Evolutionary conservation across 2,329 filamentous ascomycete genomes (phyloP), one percentile per base, ranked within the genome.

Genomic region (Thermothelomyces thermophilus): DNA sequence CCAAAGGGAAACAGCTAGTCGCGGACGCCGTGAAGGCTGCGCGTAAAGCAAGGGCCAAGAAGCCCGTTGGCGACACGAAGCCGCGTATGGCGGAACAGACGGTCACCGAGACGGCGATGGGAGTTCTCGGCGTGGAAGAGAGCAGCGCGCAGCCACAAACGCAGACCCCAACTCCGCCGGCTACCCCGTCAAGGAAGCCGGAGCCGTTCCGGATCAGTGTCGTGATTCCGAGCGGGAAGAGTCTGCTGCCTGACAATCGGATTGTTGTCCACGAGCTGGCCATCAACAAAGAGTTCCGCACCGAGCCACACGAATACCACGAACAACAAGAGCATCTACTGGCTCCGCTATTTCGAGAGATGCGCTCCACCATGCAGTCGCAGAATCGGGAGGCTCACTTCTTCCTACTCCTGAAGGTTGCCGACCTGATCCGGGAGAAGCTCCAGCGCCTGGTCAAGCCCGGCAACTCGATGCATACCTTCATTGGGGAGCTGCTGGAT

Each of bases 261-360:
- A 70, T 86, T 10, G 73, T 91, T 14, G 83, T 89, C 1, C 87
- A 91, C 63, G 87, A 91, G 67, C 70, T 93, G 39, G 83, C 86
- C 8, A 84, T 93, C 57, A 86, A 91, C 66, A 83, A 82, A 58
- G 83, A 89, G 58, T 91, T 85, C 63, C 80, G 84, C 42, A 83
- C 91, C 40, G 82, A 86, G 3, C 68, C 73, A 1, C 73, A 79
- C 42, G 74, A 81, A 51, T 81, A 73, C 65, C 74, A 72, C 64
- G 80, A 74, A 68, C 81, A 73, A 64, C 77, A 78, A 56, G 72
- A 72, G 35, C 65, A 69, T 11, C 62, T 73, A 8, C 68, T 76
- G 41, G 67, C 67, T 14, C 75, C 76, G 0, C 61, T 79, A n/a
- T 77, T 79, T 42, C 59, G 66, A n/a, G 80, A 67, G 69, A 82